Percentiles rank a stretch among this genome's conserved stretches.
Evolutionary conservation across 2,329 filamentous ascomycete species (phyloP).

Genomic region (Elsinoe necatrix): DNA sequence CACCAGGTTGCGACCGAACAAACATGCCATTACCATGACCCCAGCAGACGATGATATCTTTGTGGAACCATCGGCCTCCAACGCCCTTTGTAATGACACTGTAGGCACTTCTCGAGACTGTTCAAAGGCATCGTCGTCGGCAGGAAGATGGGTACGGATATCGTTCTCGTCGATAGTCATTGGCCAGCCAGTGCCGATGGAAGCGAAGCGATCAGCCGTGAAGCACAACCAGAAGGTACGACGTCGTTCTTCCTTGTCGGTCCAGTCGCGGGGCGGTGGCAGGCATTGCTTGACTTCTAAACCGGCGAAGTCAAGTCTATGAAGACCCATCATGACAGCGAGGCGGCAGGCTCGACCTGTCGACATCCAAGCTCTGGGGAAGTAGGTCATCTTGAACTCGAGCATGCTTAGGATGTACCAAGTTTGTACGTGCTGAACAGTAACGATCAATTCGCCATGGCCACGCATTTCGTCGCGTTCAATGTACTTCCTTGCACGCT

Average conservation of each 20-base stretch:
- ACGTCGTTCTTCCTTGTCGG: constrained; percentile 80
- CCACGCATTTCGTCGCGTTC: constrained; percentile 87
- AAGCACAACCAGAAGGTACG: constrained; percentile 95
- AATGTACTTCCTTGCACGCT: constrained; percentile 78
- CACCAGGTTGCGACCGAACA: constrained; percentile 84
- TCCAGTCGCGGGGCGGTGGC: constrained; percentile 82
- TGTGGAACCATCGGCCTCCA: constrained; percentile 61
- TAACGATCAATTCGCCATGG: constrained; percentile 82
- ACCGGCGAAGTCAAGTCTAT: constrained; percentile 72
- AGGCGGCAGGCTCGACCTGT: constrained; percentile 73
- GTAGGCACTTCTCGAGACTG: constrained; percentile 68
- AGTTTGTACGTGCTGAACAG: constrained; percentile 74
- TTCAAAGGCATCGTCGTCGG: constrained; percentile 76
- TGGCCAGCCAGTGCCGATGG: constrained; percentile 94
- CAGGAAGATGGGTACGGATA: constrained; percentile 75
- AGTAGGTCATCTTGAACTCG: constrained; percentile 97
- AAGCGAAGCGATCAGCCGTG: constrained; percentile 82
- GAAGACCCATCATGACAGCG: constrained; percentile 84
- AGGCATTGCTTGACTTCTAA: constrained; percentile 90
- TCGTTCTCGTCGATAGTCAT: constrained; percentile 90
- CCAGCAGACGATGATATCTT: constrained; percentile 71
- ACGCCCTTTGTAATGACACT: constrained; percentile 58
- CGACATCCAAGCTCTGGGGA: constrained; percentile 90
- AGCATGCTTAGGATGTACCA: constrained; percentile 73
- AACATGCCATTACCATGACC: constrained; percentile 73